Base-by-base conservation (phyloP, 768 basidiomycete species). In the Daedaleopsis sinensis region DNA sequence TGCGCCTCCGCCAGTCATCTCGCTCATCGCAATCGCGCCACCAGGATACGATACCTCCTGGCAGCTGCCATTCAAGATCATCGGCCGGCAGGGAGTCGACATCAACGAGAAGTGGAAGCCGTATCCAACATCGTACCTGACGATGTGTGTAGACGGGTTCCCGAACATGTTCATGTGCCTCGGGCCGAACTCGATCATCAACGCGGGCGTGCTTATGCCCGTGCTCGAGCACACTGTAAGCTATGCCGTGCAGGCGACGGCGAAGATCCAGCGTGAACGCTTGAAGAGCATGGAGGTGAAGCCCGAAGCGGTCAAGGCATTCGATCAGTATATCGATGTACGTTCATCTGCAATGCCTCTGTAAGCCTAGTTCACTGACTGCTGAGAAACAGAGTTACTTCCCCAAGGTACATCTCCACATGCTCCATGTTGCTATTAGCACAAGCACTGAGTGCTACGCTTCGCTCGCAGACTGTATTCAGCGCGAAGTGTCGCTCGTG, bases 121-220 rank as follows among this genome's bases (percentile, higher is more conserved):
- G 3, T 77, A 84, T 64, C 85, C 87, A 2, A 71, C 72, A 12
- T 81, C 84, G 5, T 90, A 90, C 70, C 77, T 90, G 7, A 77
- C 82, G 8, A 68, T 88, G 36, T 80, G 82, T 21, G 79, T 84
- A 19, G 83, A 87, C 50, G 85, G 83, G 9, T 88, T 89, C 72
- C 88, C 89, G n/a, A 89, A 88, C 71, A 84, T 81, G 80, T 88
- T 88, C 76, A 76, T 80, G 56, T 68, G 74, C 19, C 66, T 83
- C 11, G 87, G 87, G 0, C 87, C 88, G 2, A 87, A 86, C 68
- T 76, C 84, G 0, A 78, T 66, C 9, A 79, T 87, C 16, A 84
- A 83, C 3, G 76, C 81, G 0, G 85, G 86, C 0, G 83, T 82
- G 16, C 70, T 89, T n/a, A 68, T 87, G 3, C 70, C 83, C 21